A percentile compares a stretch with the other conserved stretches of the same genome.
phyloP scores from a whole-genome alignment of 805 yeast genomes.

The Wickerhamomyces canadensis region DNA sequence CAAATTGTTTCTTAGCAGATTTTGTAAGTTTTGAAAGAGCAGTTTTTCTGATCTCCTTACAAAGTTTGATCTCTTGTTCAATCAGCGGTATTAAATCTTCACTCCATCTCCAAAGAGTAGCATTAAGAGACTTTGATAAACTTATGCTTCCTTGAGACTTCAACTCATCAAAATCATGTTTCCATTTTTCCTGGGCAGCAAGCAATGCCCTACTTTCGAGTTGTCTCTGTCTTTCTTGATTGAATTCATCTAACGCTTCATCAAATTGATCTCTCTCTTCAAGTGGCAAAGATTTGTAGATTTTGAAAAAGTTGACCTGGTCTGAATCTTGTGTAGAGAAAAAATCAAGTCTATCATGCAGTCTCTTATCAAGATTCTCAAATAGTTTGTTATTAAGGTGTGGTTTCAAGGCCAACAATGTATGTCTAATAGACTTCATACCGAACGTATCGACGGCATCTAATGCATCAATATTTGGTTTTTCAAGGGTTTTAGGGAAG shows the following conservation, averaged over 20 bases:
- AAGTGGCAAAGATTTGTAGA: conserved; percentile 49
- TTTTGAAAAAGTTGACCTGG: conserved; percentile 56
- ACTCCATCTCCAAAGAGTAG: conserved; percentile 82
- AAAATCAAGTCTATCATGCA: conserved; percentile 31
- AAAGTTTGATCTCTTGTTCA: conserved; percentile 54
- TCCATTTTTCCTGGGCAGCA: conserved; percentile 88
- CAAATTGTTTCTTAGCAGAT: conserved; percentile 26
- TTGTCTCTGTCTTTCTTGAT: conserved; percentile 68
- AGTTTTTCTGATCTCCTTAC: conserved; percentile 37
- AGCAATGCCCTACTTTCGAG: conserved; percentile 77
- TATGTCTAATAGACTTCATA: conserved; percentile 70
- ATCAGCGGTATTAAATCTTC: conserved; percentile 65
- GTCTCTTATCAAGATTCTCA: conserved; percentile 27
- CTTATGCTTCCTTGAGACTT: conserved; percentile 49
- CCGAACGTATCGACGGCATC: conserved; percentile 72
- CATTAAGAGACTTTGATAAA: conserved; percentile 57
- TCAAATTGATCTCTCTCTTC: conserved; percentile 55
- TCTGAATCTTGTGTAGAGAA: conserved; percentile 16
- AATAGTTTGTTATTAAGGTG: conserved; percentile 24
- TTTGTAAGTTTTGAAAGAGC: conserved; percentile 10
- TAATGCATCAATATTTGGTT: conserved; percentile 42
- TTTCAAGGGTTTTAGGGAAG: conserved; percentile 42
- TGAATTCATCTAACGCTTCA: conserved; percentile 58
- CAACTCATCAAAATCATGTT: conserved; percentile 67
- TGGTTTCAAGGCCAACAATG: conserved; percentile 49